phyloP scores from a whole-genome alignment of 1,284 basidiomycete genomes.

The Papiliotrema fonsecae region DNA sequence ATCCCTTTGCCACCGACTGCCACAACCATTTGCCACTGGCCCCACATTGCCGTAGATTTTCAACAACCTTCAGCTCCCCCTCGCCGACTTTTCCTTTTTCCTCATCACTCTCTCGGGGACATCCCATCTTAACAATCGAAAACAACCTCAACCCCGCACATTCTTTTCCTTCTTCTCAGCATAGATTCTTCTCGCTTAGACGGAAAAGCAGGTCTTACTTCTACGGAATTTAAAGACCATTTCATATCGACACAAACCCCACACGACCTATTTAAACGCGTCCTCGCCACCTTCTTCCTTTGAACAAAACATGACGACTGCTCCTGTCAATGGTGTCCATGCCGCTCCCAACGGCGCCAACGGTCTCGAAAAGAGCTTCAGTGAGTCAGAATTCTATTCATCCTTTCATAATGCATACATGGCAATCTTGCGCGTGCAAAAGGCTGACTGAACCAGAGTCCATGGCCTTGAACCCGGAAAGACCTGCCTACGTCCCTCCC shows the following conservation, averaged over 20 bases:
- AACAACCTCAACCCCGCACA: slow-evolving; percentile 2
- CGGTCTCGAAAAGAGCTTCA: slow-evolving; percentile 75
- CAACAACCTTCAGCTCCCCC: background rate
- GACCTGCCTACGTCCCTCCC: slow-evolving; percentile 88
- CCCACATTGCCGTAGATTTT: background rate
- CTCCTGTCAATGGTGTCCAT: background rate
- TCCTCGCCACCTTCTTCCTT: slow-evolving; percentile 12
- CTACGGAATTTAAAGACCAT: too few species aligned
- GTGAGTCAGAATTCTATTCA: slow-evolving; percentile 53
- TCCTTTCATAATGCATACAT: too few species aligned
- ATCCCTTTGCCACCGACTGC: too few species aligned
- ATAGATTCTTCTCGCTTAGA: slow-evolving; percentile 5
- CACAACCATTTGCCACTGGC: background rate
- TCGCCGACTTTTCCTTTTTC: background rate
- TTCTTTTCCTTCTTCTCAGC: slow-evolving; percentile 3
- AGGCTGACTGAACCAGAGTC: slow-evolving; percentile 21
- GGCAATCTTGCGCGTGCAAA: slow-evolving; percentile 4
- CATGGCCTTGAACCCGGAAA: slow-evolving; percentile 52
- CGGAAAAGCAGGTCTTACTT: slow-evolving; percentile 1
- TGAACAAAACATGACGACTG: slow-evolving; percentile 2
- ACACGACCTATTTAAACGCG: slow-evolving; percentile 1
- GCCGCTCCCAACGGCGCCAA: slow-evolving; percentile 26
- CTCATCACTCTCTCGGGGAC: background rate
- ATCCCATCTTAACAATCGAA: background rate
- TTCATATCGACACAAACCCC: too few species aligned